phyloP scores from a whole-genome alignment of 768 basidiomycete genomes.

The Ramaria sp. region DNA sequence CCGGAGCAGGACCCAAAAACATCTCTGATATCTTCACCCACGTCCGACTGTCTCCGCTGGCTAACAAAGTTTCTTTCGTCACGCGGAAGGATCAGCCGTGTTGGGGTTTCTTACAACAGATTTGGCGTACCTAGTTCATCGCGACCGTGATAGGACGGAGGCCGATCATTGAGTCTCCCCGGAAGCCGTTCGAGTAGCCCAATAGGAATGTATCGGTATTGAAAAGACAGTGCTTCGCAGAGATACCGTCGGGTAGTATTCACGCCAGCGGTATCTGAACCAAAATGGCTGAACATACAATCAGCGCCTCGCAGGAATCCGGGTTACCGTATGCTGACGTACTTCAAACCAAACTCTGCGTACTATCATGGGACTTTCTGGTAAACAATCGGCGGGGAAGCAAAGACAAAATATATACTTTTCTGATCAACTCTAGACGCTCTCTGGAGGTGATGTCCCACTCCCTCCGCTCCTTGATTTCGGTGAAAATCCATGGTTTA shows the following conservation, averaged over 20 bases:
- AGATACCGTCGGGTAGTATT: constrained; percentile 89
- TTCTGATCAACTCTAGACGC: constrained; percentile 65
- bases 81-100: no score
- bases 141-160: constrained; percentile 79
- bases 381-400: background rate
- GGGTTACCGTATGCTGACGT: constrained; percentile 16
- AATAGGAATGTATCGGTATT: constrained; percentile 91
- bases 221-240: constrained; percentile 92
- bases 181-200: constrained; percentile 82
- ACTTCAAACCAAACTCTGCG: constrained; percentile 79
- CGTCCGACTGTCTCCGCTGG: constrained; percentile 67
- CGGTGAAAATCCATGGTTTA: constrained; percentile 95
- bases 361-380: constrained; percentile 35
- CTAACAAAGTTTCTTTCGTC: constrained; percentile 67
- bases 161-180: constrained; percentile 77
- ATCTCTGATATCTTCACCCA: constrained; percentile 94
- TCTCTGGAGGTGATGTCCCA: constrained; percentile 90
- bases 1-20: constrained; percentile 84
- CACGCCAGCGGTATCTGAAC: constrained; percentile 65
- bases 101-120: background rate
- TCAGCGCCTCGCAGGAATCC: background rate
- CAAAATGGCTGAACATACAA: constrained; percentile 50
- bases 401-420: constrained; percentile 34
- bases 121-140: constrained; percentile 63
- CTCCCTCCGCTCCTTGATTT: constrained; percentile 83